Percentiles rank a stretch among this genome's conserved stretches.
These are phyloP conservation scores for Penicillium polonicum DNA, from an alignment of 2,329 filamentous ascomycete genomes.

Conservation along the genomic window DNA sequence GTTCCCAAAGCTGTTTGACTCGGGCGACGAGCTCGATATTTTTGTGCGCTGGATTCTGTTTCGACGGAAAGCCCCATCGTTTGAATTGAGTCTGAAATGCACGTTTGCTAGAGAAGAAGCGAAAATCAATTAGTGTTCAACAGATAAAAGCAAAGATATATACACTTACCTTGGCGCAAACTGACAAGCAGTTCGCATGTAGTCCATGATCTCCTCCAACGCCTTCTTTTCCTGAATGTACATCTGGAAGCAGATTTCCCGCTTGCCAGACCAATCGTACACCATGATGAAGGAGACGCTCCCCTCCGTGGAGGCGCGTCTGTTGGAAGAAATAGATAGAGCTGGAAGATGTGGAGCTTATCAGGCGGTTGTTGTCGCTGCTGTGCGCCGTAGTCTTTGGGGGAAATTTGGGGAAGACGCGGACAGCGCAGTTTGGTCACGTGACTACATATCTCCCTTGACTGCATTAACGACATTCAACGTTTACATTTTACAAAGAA, in stretches of 20 bases:
- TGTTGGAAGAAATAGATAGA: conserved; percentile 15
- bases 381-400: conserved; percentile 35
- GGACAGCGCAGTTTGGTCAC: conserved; percentile 26
- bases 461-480: not conserved
- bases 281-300: conserved; percentile 41
- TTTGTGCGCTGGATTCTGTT: conserved; percentile 70
- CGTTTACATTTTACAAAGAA: not conserved
- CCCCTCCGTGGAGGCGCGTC: conserved; percentile 31
- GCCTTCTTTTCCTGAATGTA: conserved; percentile 75
- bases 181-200: conserved; percentile 63
- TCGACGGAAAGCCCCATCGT: conserved; percentile 74
- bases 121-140: not conserved
- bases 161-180: conserved; percentile 67
- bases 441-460: conserved; percentile 2
- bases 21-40: conserved; percentile 66
- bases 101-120: conserved; percentile 56
- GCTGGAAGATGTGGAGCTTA: conserved; percentile 19
- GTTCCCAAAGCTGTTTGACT: conserved; percentile 75
- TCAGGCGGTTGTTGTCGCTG: conserved; percentile 37
- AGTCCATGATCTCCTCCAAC: conserved; percentile 71
- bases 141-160: conserved; percentile 2
- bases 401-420: conserved; percentile 13
- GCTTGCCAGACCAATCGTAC: conserved; percentile 68
- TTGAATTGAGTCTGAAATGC: conserved; percentile 75
- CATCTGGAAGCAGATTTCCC: conserved; percentile 65